Conservation (phyloP, 83 land plant genomes). For the Thuja plicata region DNA sequence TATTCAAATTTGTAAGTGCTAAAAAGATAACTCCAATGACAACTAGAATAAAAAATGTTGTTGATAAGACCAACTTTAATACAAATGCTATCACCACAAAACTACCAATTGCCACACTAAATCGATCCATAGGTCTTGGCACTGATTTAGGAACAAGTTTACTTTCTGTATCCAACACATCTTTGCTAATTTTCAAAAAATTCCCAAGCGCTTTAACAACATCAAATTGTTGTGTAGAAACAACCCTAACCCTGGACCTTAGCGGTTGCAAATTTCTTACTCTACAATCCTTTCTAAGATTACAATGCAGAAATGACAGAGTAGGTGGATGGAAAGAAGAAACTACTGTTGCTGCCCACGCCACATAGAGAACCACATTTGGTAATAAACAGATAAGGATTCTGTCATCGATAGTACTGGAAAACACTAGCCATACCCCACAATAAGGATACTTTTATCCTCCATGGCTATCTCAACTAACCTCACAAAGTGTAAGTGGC, state of each 20-base stretch:
- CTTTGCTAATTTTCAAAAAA: constrained; percentile 46
- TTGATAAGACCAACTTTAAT: constrained; percentile 59
- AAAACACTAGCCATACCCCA: too few relatives aligned
- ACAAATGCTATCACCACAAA: constrained; percentile 27
- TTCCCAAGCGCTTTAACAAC: constrained; percentile 33
- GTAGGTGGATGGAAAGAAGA: not conserved
- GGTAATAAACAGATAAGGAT: too few relatives aligned
- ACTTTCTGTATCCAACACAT: constrained; percentile 66
- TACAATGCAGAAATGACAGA: not conserved
- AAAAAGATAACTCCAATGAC: constrained; percentile 62
- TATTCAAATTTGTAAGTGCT: constrained; percentile 44
- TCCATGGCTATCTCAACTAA: too few relatives aligned
- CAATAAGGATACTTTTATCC: too few relatives aligned
- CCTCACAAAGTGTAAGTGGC: too few relatives aligned
- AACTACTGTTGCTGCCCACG: not conserved
- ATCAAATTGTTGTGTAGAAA: not conserved
- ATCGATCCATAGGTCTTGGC: constrained; percentile 65
- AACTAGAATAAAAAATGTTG: constrained; percentile 62
- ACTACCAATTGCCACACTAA: constrained; percentile 39
- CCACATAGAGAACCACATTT: not conserved
- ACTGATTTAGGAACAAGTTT: constrained; percentile 55
- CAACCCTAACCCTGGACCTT: not conserved
- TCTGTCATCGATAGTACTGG: too few relatives aligned
- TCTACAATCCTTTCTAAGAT: not conserved
- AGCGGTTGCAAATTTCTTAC: not conserved